Conservation (phyloP, 805 yeast species). For the Starmerella kuoi region DNA sequence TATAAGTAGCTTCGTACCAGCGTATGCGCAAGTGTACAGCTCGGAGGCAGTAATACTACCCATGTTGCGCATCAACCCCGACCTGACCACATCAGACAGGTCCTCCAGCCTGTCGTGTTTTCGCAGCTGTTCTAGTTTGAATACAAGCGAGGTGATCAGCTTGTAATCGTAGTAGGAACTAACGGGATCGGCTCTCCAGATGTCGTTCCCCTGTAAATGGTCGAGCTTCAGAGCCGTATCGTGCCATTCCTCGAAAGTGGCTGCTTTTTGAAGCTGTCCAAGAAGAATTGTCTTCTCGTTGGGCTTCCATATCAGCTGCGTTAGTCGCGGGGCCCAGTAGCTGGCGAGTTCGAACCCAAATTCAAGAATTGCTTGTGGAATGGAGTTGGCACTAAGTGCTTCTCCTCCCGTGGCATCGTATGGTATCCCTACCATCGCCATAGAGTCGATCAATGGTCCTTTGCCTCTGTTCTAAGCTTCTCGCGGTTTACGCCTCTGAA, state of each 20-base stretch:
- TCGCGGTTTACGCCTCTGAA: too few relatives aligned
- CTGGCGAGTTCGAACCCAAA: conserved; percentile 21
- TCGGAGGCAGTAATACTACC: conserved; percentile 78
- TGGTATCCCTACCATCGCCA: too few relatives aligned
- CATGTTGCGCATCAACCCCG: conserved; percentile 78
- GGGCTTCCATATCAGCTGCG: conserved; percentile 14
- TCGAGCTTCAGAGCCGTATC: conserved; percentile 36
- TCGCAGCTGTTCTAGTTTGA: conserved; percentile 39
- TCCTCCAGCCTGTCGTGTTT: conserved; percentile 47
- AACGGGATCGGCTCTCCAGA: conserved; percentile 65
- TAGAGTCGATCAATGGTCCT: not conserved
- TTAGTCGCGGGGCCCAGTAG: conserved; percentile 23
- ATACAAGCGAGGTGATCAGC: conserved; percentile 62
- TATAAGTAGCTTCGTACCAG: conserved; percentile 80
- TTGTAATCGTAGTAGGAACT: conserved; percentile 74
- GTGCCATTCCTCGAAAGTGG: conserved; percentile 61
- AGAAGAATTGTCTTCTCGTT: conserved; percentile 23
- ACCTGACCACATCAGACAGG: conserved; percentile 52
- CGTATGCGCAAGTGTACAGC: conserved; percentile 65
- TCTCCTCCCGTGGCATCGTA: too few relatives aligned
- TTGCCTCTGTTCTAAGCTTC: too few relatives aligned
- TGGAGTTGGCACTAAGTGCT: not conserved
- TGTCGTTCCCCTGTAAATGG: conserved; percentile 29
- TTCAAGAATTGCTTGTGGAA: conserved; percentile 8
- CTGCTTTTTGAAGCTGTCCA: conserved; percentile 31